These are phyloP conservation scores for Puccinia brachypodii DNA, from an alignment of 1,284 basidiomycete species.

Conservation along the genomic window DNA sequence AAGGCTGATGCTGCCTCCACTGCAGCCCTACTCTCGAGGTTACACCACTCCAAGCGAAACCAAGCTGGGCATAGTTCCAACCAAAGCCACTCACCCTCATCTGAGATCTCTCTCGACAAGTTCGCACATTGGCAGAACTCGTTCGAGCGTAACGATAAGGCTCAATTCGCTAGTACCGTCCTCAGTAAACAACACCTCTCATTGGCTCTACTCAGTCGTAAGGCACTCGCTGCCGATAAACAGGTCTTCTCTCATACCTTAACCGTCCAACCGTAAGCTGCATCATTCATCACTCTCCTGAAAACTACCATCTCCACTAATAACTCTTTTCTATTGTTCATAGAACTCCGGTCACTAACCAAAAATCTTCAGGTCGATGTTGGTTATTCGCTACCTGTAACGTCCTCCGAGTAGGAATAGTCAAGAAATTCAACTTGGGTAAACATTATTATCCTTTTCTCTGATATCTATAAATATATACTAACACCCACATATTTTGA, in stretches of 20 bases:
- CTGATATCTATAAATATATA: slow-evolving; percentile 61
- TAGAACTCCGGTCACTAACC: slow-evolving; percentile 78
- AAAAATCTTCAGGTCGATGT: slow-evolving; percentile 81
- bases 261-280: slow-evolving; percentile 46
- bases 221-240: slow-evolving; percentile 59
- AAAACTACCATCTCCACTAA: slow-evolving; percentile 50
- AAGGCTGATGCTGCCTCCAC: slow-evolving; percentile 49
- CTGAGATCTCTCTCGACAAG: slow-evolving; percentile 48
- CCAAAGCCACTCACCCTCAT: slow-evolving; percentile 18
- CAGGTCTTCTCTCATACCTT: slow-evolving; percentile 44
- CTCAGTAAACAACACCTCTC: slow-evolving; percentile 73
- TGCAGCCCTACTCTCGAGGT: slow-evolving; percentile 22
- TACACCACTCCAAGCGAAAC: slow-evolving; percentile 5
- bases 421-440: slow-evolving; percentile 78
- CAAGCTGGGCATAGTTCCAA: slow-evolving; percentile 27
- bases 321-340: neutral
- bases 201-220: slow-evolving; percentile 67
- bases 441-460: slow-evolving; percentile 88
- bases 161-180: slow-evolving; percentile 75
- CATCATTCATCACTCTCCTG: neutral
- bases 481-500: slow-evolving; percentile 48
- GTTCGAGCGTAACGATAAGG: slow-evolving; percentile 61
- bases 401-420: slow-evolving; percentile 49
- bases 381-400: slow-evolving; percentile 86
- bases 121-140: slow-evolving; percentile 50